These are phyloP conservation scores for Cryptosporidium ubiquitum DNA, from an alignment of 169 alveolate species.

Conservation along the genomic window DNA sequence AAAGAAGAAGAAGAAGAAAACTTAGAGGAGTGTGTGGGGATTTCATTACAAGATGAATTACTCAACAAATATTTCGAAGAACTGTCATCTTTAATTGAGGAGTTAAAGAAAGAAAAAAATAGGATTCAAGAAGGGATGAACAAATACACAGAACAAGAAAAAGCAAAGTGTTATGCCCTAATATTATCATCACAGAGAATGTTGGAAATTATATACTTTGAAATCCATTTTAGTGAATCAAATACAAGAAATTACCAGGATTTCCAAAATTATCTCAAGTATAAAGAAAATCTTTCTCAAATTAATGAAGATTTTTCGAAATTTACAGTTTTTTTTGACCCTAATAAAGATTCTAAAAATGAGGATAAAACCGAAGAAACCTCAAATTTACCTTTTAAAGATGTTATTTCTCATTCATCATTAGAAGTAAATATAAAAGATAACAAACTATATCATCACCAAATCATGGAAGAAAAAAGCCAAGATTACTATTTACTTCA, in stretches of 20 bases:
- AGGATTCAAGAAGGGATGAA: not conserved
- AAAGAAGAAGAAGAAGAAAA: not conserved
- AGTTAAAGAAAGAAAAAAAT: not conserved
- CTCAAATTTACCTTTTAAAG: not conserved
- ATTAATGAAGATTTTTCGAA: conserved; percentile 10
- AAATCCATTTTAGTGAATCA: conserved; percentile 15
- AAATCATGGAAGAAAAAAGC: not conserved
- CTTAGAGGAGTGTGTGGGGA: not conserved
- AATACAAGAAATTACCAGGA: conserved; percentile 8
- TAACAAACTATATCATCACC: too few species aligned
- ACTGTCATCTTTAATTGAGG: conserved; percentile 12
- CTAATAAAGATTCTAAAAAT: not conserved
- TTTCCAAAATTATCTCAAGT: conserved; percentile 14
- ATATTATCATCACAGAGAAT: conserved; percentile 11
- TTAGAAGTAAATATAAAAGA: not conserved
- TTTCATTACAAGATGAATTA: not conserved
- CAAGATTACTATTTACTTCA: conserved; percentile 7
- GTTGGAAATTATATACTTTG: conserved; percentile 32
- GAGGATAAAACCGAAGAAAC: not conserved
- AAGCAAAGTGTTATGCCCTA: conserved; percentile 15
- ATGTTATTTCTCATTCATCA: not conserved
- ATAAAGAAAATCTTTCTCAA: conserved; percentile 1
- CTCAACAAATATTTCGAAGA: conserved; percentile 19
- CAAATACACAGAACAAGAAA: not conserved
- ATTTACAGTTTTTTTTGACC: not conserved